Evolutionary conservation across 768 basidiomycete species (phyloP), one percentile per base, ranked within the genome.

Genomic region (Lactarius quietus): DNA sequence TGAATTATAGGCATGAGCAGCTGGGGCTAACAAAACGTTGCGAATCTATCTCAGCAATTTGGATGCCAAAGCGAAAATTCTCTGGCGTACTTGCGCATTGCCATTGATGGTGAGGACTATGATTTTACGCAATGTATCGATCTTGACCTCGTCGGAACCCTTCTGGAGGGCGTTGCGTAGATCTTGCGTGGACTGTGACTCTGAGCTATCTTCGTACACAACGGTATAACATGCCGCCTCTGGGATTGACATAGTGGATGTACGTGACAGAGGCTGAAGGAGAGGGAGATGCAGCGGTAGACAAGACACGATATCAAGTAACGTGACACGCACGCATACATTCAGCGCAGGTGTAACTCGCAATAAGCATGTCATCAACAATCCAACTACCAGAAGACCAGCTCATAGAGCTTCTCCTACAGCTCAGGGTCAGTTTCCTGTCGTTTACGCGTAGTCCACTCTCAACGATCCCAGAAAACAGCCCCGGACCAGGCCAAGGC

Each of bases 1-100:
- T 99, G 97, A 70, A 99, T 98, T 76, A 98, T 89, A 7, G 95
- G 92, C 95, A 99, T 98, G 79, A 98, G 86, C 57, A 98, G 77
- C 59, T 85, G 79, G n/a, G 94, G 92, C 94, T 96, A 73, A n/a
- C n/a, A n/a, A n/a, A n/a, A n/a, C n/a, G n/a, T 45, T 29, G 15
- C 6, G 35, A 15, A 55, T 36, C 10, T 9, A 61, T 51, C 29
- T 65, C 60, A 65, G 55, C 10, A 57, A 20, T 39, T 8, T 61
- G 7, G 12, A 51, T 7, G 51, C 20, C 14, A 61, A 17, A 23
- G 59, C n/a, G 59, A 18, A 3, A 52, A 43, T 45, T 28, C 18
- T 33, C 36, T 41, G 31, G 73, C 87, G 73, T 72, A 92, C 95
- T 81, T 95, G 92, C 68, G 89, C 82, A 76, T 93, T 94, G 39